Percentiles rank a stretch among this genome's conserved stretches.
Evolutionary conservation across 352 stramenopile genomes (phyloP).

Genomic region (Phytophthora pistaciae): DNA sequence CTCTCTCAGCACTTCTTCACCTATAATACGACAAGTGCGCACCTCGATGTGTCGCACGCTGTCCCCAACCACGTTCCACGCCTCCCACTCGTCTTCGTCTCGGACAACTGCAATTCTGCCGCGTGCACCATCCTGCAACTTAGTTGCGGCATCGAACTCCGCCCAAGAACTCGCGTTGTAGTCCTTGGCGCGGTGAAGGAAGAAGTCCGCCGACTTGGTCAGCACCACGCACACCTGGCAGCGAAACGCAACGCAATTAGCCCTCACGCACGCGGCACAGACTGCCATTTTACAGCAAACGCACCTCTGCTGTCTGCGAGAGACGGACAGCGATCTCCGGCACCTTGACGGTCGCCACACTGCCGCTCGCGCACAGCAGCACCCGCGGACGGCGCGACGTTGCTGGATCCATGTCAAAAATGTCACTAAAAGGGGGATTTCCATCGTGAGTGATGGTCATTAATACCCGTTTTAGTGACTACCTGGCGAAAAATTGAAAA

Average conservation of each 20-base stretch:
- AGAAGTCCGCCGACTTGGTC: conserved; percentile 86
- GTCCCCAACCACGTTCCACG: conserved; percentile 85
- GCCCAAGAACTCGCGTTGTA: conserved; percentile 70
- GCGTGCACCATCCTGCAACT: background rate
- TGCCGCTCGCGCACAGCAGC: conserved; percentile 84
- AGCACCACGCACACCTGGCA: conserved; percentile 81
- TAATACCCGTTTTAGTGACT: background rate
- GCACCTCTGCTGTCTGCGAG: conserved; percentile 62
- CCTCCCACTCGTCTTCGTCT: conserved; percentile 86
- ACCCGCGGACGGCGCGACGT: conserved; percentile 49
- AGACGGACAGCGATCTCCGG: conserved; percentile 83
- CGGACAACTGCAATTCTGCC: conserved; percentile 55
- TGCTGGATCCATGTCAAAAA: conserved; percentile 15
- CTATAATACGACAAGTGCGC: background rate
- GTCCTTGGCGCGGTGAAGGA: conserved; percentile 75
- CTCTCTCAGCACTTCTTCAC: background rate
- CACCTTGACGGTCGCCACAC: conserved; percentile 90
- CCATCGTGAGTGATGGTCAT: conserved; percentile 21
- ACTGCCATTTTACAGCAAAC: background rate
- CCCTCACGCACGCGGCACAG: background rate
- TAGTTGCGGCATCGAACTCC: conserved; percentile 49
- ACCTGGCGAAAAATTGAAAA: too few species aligned
- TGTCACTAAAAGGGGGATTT: conserved; percentile 21
- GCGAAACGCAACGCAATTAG: background rate
- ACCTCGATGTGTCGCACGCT: conserved; percentile 91